These are phyloP conservation scores for Rhodotorula sp. DNA, from an alignment of 1,284 basidiomycete genomes.

Conservation along the genomic window DNA sequence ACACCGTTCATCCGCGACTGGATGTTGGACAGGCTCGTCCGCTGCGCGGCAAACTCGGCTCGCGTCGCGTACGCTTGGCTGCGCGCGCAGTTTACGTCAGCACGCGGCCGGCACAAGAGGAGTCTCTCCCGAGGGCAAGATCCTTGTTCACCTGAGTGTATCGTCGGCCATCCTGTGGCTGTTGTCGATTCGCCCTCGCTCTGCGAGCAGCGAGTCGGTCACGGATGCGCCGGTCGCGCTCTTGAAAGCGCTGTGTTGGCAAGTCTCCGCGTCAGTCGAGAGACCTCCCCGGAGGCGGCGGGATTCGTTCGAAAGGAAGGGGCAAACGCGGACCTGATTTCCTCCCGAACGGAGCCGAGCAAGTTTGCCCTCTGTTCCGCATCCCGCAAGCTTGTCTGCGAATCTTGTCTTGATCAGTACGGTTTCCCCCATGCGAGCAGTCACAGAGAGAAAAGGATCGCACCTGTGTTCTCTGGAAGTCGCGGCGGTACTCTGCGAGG, in stretches of 20 bases:
- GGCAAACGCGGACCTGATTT: constrained; percentile 93
- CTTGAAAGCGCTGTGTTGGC: constrained; percentile 81
- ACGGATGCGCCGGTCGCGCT: constrained; percentile 57
- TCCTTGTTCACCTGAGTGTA: constrained; percentile 66
- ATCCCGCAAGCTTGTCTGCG: constrained; percentile 72
- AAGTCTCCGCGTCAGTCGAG: constrained; percentile 43
- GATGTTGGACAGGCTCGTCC: constrained; percentile 69
- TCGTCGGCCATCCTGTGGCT: constrained; percentile 94
- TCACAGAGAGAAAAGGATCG: constrained; percentile 6
- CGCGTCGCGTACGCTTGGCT: constrained; percentile 98
- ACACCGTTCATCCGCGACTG: constrained; percentile 80
- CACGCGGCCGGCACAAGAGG: not conserved
- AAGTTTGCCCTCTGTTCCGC: constrained; percentile 84
- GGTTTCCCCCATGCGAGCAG: not conserved
- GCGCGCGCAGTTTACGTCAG: constrained; percentile 21
- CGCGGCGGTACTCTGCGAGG: constrained; percentile 79
- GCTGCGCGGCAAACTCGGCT: constrained; percentile 87
- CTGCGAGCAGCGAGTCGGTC: constrained; percentile 80
- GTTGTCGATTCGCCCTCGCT: constrained; percentile 84
- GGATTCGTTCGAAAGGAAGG: no score
- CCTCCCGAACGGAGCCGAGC: constrained; percentile 86
- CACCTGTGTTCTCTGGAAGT: constrained; percentile 80
- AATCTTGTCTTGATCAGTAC: no score
- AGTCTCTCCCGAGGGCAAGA: not conserved
- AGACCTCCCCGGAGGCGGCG: no score